phyloP scores from a whole-genome alignment of 1,284 basidiomycete genomes.

The Mycosarcoma mackinlayi region DNA sequence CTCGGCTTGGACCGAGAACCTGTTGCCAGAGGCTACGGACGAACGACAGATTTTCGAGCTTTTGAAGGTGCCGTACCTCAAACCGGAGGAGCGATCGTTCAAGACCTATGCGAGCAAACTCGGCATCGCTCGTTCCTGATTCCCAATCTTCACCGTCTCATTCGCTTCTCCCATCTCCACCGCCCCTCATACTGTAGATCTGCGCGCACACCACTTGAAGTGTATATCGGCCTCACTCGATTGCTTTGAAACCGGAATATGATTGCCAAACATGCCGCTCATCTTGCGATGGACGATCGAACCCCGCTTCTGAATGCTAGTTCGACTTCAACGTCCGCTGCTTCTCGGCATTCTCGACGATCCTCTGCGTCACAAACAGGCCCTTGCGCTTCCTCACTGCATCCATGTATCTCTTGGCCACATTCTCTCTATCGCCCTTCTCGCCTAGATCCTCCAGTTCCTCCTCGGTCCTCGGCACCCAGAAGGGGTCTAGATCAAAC shows the following conservation, averaged over 20 bases:
- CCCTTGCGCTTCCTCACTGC: conserved; percentile 74
- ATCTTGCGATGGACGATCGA: too few species aligned
- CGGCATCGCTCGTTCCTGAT: conserved; percentile 10
- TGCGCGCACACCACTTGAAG: not conserved
- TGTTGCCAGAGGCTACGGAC: conserved; percentile 29
- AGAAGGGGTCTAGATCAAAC: conserved; percentile 82
- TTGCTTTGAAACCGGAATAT: not conserved
- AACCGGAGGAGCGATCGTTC: conserved; percentile 30
- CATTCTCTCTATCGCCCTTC: conserved; percentile 90
- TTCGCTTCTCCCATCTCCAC: not conserved
- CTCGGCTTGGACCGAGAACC: conserved; percentile 28
- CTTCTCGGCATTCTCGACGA: conserved; percentile 66
- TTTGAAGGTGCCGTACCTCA: conserved; percentile 22
- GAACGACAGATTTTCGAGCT: conserved; percentile 36
- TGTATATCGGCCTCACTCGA: not conserved
- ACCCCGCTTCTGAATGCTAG: too few species aligned
- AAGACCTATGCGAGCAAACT: conserved; percentile 11
- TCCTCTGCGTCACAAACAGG: conserved; percentile 55
- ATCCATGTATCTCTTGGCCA: conserved; percentile 96
- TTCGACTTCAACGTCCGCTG: conserved; percentile 67
- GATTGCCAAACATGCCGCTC: too few species aligned
- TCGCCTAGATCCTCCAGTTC: conserved; percentile 97
- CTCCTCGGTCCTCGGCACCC: conserved; percentile 98
- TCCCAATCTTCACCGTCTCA: not conserved
- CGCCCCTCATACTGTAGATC: too few species aligned